Conservation (phyloP, 2,329 filamentous ascomycete genomes). For the Colletotrichum lentis region DNA sequence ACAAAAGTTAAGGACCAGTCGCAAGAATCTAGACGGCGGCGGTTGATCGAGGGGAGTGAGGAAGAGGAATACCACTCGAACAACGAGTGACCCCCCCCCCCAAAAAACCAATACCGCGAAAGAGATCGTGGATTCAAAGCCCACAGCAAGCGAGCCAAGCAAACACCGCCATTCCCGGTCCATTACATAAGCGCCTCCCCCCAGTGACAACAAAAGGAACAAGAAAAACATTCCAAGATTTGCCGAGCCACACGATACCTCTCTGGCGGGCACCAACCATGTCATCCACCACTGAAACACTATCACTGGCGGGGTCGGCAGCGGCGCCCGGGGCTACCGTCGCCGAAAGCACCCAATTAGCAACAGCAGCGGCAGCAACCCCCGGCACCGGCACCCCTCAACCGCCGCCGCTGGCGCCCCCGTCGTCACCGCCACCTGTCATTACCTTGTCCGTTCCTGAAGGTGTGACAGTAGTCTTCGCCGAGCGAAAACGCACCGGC, state of each 20-base stretch:
- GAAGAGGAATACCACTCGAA: neutral
- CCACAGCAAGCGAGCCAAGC: neutral
- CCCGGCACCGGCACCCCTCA: neutral
- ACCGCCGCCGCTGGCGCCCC: neutral
- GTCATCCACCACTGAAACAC: neutral
- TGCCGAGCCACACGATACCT: neutral
- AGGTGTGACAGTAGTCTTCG: constrained; percentile 16
- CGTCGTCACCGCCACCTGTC: no score
- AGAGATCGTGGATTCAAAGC: neutral
- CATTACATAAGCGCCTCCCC: constrained; percentile 4
- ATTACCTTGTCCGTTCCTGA: neutral
- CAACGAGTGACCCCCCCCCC: neutral
- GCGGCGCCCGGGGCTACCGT: neutral
- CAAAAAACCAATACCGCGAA: neutral
- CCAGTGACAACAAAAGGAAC: neutral
- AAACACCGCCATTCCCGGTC: no score
- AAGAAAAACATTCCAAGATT: neutral
- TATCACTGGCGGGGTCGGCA: neutral
- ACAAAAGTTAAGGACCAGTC: neutral
- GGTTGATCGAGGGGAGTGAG: neutral
- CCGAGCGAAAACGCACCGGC: constrained; percentile 16
- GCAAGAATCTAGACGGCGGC: neutral
- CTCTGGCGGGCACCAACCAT: constrained; percentile 1
- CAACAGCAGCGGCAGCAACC: neutral
- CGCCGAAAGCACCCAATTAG: neutral